Evolutionary conservation across 148 eudicot genomes (phyloP), one percentile per base, ranked within the genome.

Genomic region (Camellia japonica): DNA sequence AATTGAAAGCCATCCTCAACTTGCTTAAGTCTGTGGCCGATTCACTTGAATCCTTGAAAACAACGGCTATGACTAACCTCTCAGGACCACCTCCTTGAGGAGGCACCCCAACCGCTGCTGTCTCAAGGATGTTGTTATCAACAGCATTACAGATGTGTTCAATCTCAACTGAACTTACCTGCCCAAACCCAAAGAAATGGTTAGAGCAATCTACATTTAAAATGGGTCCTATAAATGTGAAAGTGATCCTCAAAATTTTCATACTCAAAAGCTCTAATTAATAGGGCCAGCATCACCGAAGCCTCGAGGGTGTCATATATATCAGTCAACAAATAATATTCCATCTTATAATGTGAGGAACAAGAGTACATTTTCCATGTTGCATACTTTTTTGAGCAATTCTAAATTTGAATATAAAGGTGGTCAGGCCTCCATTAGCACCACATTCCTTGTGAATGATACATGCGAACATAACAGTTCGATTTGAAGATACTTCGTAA

Each of bases 81-180:
- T 96, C 98, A 2, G 99, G 99, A 6, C 99, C 99, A 52, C 99
- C 98, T 52, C 88, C 93, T 46, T 79, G 9, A n/a, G 90, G 91
- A 18, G 99, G 93, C 71, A 91, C 92, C 68, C 97, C 98, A 75
- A 96, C 64, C 18, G 99, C 99, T 67, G 99, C 99, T 71, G 98
- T 94, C 89, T 96, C 98, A 2, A 94, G 90, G 74, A 96, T 84
- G 74, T 58, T 82, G 71, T 56, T 61, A 77, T 92, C 90, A 1
- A 83, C 92, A 68, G 87, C 82, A 71, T 91, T 96, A 52, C 98
- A 93, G 1, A 92, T 80, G n/a, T 97, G 93, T 82, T 96, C 99
- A 20, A 96, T 92, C 87, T 96, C 98, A 61, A 96, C 84, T 0
- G 99, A 96, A 81, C 99, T 96, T 73, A 94, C 98, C 99, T 96